Percentiles rank a stretch among this genome's conserved stretches.
Conservation (phyloP, 345 rosid genomes). For the Stellera chamaejasme region DNA sequence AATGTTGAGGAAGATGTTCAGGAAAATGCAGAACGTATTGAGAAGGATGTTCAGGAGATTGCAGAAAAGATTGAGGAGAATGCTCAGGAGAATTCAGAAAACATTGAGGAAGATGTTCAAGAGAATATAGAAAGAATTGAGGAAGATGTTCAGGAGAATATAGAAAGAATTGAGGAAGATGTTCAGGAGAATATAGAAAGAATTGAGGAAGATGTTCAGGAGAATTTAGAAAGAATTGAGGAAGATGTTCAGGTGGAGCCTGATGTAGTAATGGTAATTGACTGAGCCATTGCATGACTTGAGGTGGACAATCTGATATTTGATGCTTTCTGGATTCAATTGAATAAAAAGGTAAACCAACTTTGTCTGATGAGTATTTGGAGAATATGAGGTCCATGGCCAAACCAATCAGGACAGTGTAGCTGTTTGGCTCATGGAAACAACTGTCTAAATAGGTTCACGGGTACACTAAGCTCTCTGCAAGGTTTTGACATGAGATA, state of each 20-base stretch:
- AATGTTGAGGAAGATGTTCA: slow-evolving; percentile 27
- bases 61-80: neutral
- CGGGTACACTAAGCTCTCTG: neutral
- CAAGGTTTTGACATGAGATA: no score
- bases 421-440: no score
- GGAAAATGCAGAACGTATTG: neutral
- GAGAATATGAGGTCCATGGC: no score
- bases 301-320: slow-evolving; percentile 1
- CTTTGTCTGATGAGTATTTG: no score
- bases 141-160: slow-evolving; percentile 6
- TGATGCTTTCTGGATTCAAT: neutral
- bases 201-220: slow-evolving; percentile 5
- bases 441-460: neutral
- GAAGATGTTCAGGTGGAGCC: slow-evolving; percentile 1
- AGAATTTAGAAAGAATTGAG: slow-evolving; percentile 5
- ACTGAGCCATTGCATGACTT: slow-evolving; percentile 10
- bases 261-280: slow-evolving; percentile 6
- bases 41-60: slow-evolving; percentile 1
- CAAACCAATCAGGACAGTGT: no score
- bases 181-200: slow-evolving; percentile 5
- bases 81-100: slow-evolving; percentile 8
- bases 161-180: slow-evolving; percentile 5
- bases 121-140: slow-evolving; percentile 3
- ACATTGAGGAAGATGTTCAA: slow-evolving; percentile 7
- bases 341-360: neutral